These are phyloP conservation scores for Botrytis hyacinthi DNA, from an alignment of 2,329 filamentous ascomycete genomes.

Conservation along the genomic window DNA sequence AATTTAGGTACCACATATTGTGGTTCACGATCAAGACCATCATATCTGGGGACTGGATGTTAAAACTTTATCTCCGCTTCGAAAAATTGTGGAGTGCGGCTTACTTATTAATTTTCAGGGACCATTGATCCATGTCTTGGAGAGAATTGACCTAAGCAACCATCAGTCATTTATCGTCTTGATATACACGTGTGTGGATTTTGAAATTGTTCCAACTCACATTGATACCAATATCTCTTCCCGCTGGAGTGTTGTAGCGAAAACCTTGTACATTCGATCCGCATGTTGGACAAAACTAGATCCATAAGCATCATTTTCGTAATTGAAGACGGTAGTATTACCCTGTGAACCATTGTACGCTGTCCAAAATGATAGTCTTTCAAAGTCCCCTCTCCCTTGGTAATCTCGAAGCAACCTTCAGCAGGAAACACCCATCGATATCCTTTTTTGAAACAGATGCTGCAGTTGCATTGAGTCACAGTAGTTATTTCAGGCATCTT, in stretches of 20 bases:
- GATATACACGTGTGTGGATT: too few species aligned
- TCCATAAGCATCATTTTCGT: not conserved
- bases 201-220: slow-evolving; percentile 40
- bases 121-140: slow-evolving; percentile 26
- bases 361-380: slow-evolving; percentile 47
- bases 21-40: slow-evolving; percentile 27
- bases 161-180: not conserved
- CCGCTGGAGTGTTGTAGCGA: slow-evolving; percentile 34
- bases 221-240: slow-evolving; percentile 44
- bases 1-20: slow-evolving; percentile 23
- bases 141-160: slow-evolving; percentile 25
- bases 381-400: slow-evolving; percentile 48
- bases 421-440: slow-evolving; percentile 43
- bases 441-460: slow-evolving; percentile 56
- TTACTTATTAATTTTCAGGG: slow-evolving; percentile 24
- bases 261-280: slow-evolving; percentile 45
- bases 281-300: slow-evolving; percentile 53
- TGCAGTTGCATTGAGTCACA: slow-evolving; percentile 62
- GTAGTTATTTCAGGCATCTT: slow-evolving; percentile 56
- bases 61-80: not conserved
- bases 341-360: slow-evolving; percentile 45
- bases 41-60: slow-evolving; percentile 18
- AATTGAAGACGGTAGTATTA: not conserved
- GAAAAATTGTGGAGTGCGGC: not conserved
- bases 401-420: slow-evolving; percentile 42